A percentile compares a stretch with the other conserved stretches of the same genome.
phyloP scores from a whole-genome alignment of 116 monocot genomes.

The Dioscorea cayenensis region DNA sequence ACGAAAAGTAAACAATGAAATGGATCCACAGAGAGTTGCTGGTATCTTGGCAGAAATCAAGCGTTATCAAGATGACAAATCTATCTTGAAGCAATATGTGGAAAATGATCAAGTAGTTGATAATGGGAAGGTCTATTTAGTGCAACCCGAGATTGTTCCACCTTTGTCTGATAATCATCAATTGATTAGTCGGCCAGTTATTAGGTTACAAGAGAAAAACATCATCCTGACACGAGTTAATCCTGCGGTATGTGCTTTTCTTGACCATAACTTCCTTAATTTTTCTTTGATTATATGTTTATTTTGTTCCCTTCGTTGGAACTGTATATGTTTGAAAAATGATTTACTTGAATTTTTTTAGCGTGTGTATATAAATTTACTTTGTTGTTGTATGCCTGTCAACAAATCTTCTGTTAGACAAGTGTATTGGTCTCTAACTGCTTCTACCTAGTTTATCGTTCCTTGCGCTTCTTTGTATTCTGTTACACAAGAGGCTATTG shows the following conservation, averaged over 20 bases:
- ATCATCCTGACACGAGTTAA: slow-evolving; percentile 91
- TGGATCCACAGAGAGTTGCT: slow-evolving; percentile 68
- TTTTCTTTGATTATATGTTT: no score
- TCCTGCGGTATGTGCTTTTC: slow-evolving; percentile 63
- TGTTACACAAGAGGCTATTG: no score
- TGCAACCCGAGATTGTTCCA: slow-evolving; percentile 80
- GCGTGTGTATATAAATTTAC: no score
- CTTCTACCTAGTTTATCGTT: no score
- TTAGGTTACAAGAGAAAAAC: slow-evolving; percentile 80
- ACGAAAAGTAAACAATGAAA: slow-evolving; percentile 70
- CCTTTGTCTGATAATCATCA: slow-evolving; percentile 74
- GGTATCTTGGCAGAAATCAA: slow-evolving; percentile 88
- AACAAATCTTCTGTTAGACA: no score
- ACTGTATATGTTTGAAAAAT: no score
- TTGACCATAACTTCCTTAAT: no score
- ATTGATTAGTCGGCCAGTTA: slow-evolving; percentile 78
- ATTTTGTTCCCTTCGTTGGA: no score
- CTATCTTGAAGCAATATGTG: slow-evolving; percentile 85
- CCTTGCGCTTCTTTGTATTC: no score
- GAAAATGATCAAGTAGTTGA: slow-evolving; percentile 94
- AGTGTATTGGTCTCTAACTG: no score
- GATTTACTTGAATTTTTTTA: no score
- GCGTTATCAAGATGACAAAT: slow-evolving; percentile 94
- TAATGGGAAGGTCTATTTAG: slow-evolving; percentile 68
- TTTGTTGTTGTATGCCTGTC: no score